Conservation (phyloP, 495 filamentous ascomycete genomes). For the Penicillium coffeae region DNA sequence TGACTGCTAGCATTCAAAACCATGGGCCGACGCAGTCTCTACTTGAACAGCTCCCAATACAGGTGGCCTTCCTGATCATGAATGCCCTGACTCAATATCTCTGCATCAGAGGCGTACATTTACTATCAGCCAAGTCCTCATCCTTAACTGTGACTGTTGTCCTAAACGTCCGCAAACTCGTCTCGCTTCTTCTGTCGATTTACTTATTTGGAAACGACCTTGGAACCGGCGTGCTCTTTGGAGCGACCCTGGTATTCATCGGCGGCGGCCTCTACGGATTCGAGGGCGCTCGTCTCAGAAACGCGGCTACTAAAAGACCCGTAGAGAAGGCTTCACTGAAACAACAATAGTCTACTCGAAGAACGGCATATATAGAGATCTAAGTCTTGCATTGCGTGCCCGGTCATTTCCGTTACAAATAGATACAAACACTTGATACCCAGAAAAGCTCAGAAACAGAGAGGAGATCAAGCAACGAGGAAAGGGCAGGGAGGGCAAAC, state of each 20-base stretch:
- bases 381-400: neutral
- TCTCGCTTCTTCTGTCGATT: conserved; percentile 84
- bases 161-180: conserved; percentile 91
- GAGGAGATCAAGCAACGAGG: neutral
- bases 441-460: neutral
- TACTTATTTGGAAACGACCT: conserved; percentile 88
- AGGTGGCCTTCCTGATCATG: conserved; percentile 65
- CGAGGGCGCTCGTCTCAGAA: conserved; percentile 52
- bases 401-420: neutral
- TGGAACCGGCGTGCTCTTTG: conserved; percentile 67
- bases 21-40: conserved; percentile 11
- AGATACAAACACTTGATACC: neutral
- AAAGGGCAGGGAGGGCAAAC: neutral
- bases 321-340: neutral
- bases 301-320: conserved; percentile 15
- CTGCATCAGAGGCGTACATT: conserved; percentile 92
- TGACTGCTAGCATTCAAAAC: conserved; percentile 7
- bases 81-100: conserved; percentile 92
- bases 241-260: conserved; percentile 79
- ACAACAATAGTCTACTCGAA: neutral
- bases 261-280: conserved; percentile 86
- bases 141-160: conserved; percentile 95
- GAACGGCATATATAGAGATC: neutral
- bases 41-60: conserved; percentile 56
- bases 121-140: conserved; percentile 77